Base-by-base conservation (phyloP, 2,329 filamentous ascomycete genomes). In the Macrophomina pseudophaseolina region DNA sequence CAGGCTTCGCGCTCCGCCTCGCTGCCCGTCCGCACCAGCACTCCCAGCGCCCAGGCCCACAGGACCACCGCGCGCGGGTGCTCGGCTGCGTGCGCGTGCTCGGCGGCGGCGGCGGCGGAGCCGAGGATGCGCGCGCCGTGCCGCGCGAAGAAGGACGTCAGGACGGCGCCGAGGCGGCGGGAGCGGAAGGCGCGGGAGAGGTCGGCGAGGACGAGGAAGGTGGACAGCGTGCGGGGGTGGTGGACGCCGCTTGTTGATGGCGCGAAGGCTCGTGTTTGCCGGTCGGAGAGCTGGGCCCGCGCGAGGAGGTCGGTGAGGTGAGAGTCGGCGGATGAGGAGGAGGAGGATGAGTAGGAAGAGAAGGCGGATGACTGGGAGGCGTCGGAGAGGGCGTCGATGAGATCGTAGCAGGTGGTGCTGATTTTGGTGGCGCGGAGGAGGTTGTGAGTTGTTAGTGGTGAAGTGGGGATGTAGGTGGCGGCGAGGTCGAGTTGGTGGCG, bases 201-300 rank as follows among this genome's bases (percentile, higher is more conserved):
- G 54, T 66, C 64, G 18, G 64, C 54, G 14, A 66, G 46, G 14
- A 28, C 33, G 18, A 62, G 23, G 64, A 66, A 66, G 23, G 53
- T 30, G 32, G 64, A 32, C 0, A 65, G 46, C 6, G 64, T 48
- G 40, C 53, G 51, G 6, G 40, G 52, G 42, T 38, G 23, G n/a
- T 33, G 53, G 5, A 40, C 52, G 8, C 23, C 62, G 48, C 48
- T 14, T 23, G 23, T 3, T 23, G 23, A 23, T 23, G 23, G 14
- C 3, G 42, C 28, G n/a, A 23, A 14, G 8, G 38, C 40, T 18
- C 14, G 9, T 1, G 40, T 18, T 14, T 23, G 33, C 14, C 52
- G 53, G 52, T 65, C 64, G 4, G 30, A 32, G n/a, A 65, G 52
- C 14, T 32, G 38, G 7, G 42, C 52, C 12, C 53, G 53, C 18